Evolutionary conservation across 768 basidiomycete species (phyloP).

Genomic region (Mycena maculata): DNA sequence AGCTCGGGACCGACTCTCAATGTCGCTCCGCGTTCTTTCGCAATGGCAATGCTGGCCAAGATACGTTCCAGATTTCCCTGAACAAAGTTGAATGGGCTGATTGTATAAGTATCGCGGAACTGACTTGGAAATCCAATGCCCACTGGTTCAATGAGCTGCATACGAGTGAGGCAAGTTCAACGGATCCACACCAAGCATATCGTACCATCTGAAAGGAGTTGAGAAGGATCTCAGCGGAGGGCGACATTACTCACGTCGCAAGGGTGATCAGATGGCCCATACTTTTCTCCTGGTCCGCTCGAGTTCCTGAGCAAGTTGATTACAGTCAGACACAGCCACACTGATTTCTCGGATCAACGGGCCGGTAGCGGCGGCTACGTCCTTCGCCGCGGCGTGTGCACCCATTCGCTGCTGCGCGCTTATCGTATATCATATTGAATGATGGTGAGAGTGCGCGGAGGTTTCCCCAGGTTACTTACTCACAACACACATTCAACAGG

Average conservation of each 20-base stretch:
- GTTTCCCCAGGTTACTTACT: neutral
- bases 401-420: neutral
- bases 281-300: neutral
- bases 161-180: constrained; percentile 20
- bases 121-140: constrained; percentile 94
- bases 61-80: constrained; percentile 96
- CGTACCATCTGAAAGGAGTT: constrained; percentile 47
- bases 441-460: neutral
- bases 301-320: too few relatives aligned
- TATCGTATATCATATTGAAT: neutral
- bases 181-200: constrained; percentile 1
- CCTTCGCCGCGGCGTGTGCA: neutral
- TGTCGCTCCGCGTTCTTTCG: constrained; percentile 89
- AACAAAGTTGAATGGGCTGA: neutral
- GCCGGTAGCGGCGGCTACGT: neutral
- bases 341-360: neutral
- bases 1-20: constrained; percentile 96
- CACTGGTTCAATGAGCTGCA: constrained; percentile 94
- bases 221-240: constrained; percentile 38
- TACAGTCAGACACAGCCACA: too few relatives aligned
- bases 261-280: constrained; percentile 92
- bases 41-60: constrained; percentile 85
- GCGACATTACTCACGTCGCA: constrained; percentile 73
- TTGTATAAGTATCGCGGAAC: constrained; percentile 22
- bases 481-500: neutral